Evolutionary conservation across 2,329 filamentous ascomycete genomes (phyloP).

Genomic region (Blastomyces gilchristii): DNA sequence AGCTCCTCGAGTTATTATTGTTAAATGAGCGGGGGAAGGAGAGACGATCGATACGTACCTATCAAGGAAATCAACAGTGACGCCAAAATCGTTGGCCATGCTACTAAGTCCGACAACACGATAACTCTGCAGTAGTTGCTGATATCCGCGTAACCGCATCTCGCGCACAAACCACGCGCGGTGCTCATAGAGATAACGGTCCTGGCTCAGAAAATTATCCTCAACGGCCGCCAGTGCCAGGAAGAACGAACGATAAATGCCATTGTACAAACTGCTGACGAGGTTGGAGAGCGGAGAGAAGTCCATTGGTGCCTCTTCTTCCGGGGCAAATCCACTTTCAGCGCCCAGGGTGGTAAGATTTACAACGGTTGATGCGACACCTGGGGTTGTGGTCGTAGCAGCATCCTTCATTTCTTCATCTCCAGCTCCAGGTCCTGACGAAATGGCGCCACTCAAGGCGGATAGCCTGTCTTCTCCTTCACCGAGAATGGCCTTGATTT

Average conservation of each 20-base stretch:
- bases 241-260: slow-evolving; percentile 93
- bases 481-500: slow-evolving; percentile 94
- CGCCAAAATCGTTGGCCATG: slow-evolving; percentile 95
- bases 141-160: slow-evolving; percentile 93
- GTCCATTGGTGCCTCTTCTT: slow-evolving; percentile 73
- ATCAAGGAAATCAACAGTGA: slow-evolving; percentile 92
- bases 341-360: slow-evolving; percentile 78
- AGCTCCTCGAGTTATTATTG: background rate
- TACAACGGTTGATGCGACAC: slow-evolving; percentile 57
- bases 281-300: slow-evolving; percentile 80
- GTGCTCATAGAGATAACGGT: slow-evolving; percentile 93
- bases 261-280: slow-evolving; percentile 83
- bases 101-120: slow-evolving; percentile 91
- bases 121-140: slow-evolving; percentile 95
- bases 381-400: slow-evolving; percentile 33
- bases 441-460: slow-evolving; percentile 68
- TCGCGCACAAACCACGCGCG: slow-evolving; percentile 95
- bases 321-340: slow-evolving; percentile 54
- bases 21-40: background rate
- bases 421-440: slow-evolving; percentile 64
- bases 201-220: slow-evolving; percentile 84
- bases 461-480: slow-evolving; percentile 78
- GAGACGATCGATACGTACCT: slow-evolving; percentile 54
- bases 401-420: slow-evolving; percentile 64
- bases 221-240: slow-evolving; percentile 79